A percentile compares a stretch with the other conserved stretches of the same genome.
phyloP scores from a whole-genome alignment of 2,329 filamentous ascomycete genomes.

The Fusarium setosum region DNA sequence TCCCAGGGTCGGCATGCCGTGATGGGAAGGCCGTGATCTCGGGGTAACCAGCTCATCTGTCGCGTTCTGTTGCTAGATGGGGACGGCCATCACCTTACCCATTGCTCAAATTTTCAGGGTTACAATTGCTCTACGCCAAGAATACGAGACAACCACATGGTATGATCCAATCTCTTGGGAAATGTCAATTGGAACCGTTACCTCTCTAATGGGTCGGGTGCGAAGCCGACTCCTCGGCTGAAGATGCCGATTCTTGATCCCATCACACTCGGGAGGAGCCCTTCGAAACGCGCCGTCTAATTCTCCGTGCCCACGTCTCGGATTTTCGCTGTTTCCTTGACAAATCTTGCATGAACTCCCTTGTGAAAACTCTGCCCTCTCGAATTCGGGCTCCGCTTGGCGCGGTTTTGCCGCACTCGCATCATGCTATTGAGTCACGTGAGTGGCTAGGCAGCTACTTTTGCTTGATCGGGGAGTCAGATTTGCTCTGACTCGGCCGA shows the following conservation, averaged over 20 bases:
- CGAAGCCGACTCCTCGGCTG: constrained; percentile 9
- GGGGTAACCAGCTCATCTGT: not conserved
- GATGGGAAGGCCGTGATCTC: not conserved
- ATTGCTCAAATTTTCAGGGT: not conserved
- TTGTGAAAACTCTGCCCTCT: constrained; percentile 27
- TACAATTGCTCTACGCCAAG: constrained; percentile 1
- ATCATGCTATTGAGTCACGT: constrained; percentile 26
- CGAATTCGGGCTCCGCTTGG: constrained; percentile 7
- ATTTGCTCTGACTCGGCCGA: not conserved
- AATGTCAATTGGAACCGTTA: not conserved
- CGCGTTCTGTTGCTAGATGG: not conserved
- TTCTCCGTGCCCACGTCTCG: constrained; percentile 2
- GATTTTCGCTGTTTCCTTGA: not conserved
- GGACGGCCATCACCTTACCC: not conserved
- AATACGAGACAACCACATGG: not conserved
- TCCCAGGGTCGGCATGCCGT: not conserved
- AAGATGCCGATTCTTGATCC: constrained; percentile 8
- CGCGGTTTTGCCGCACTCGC: constrained; percentile 14
- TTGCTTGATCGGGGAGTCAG: constrained; percentile 7
- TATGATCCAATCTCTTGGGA: constrained; percentile 3
- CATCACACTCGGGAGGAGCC: constrained; percentile 1
- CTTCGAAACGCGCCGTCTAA: constrained; percentile 16
- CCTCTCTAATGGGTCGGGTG: constrained; percentile 8
- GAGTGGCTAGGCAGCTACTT: not conserved
- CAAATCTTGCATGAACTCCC: constrained; percentile 16